Base-by-base conservation (phyloP, 2,329 filamentous ascomycete genomes). In the Mariannaea elegans region DNA sequence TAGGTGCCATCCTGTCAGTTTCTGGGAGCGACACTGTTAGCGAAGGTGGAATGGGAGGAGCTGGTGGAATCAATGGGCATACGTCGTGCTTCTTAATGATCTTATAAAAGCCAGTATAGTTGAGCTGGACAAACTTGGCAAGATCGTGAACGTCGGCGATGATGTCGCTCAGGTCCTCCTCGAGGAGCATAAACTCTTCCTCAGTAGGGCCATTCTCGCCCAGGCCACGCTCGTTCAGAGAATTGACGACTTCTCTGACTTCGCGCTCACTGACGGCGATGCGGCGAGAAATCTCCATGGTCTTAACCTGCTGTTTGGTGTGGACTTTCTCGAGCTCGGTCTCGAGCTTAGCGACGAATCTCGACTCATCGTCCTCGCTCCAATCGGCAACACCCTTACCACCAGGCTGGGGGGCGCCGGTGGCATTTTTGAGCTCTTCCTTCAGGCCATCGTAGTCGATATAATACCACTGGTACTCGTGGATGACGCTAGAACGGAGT, bases 51-150 rank as follows among this genome's bases (percentile, higher is more conserved):
- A 13, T 27, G 24, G 14, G 3, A 39, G 45, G 31, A 42, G 34
- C 8, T 7, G 14, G 14, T 18, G n/a, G 18, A n/a, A 5, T 21
- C 16, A 34, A 51, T 38, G 23, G 34, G 64, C 90, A 69, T 78
- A 94, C 92, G 80, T 97, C 95, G 77, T 99, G 95, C 84, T 99
- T 99, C 84, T 99, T 99, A 78, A 99, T 97, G 65, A 99, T 99
- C 84, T 99, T 99, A 82, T 97, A 96, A 76, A 99, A 99, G 5
- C 95, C 95, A 1, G 94, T 98, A 75, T 99, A 99, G 80, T 99
- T 99, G 74, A 99, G 81, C 80, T 97, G 94, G 7, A 97, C 96
- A 76, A 97, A 99, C 80, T 98, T 98, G 76, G 95, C 94, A 61
- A 99, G 84, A 72, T 99, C 95, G 78, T 99, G 94, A 19, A 99